phyloP scores from a whole-genome alignment of 2,329 filamentous ascomycete species.

The Coniochaeta ligniaria region DNA sequence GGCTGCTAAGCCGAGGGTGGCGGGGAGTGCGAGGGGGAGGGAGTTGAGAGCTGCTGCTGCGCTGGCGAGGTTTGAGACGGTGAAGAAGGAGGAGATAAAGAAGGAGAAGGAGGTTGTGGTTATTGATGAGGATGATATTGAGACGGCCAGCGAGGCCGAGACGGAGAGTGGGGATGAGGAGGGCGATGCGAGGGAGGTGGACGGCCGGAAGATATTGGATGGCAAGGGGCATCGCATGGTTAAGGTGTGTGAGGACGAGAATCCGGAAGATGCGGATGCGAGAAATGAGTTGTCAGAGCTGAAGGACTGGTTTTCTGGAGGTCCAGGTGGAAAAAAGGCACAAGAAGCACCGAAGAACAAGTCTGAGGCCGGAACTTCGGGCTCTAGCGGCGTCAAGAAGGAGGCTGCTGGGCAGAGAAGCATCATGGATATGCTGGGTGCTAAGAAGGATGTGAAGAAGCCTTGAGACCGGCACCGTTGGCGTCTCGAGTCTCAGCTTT shows the following conservation, averaged over 20 bases:
- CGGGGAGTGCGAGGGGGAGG: slow-evolving; percentile 64
- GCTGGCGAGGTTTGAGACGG: slow-evolving; percentile 61
- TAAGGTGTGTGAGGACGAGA: slow-evolving; percentile 68
- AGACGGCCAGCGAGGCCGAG: slow-evolving; percentile 28
- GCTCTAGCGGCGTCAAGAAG: background rate
- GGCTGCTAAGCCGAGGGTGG: slow-evolving; percentile 63
- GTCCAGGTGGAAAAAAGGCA: background rate
- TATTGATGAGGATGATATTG: slow-evolving; percentile 32
- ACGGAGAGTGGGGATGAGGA: slow-evolving; percentile 41
- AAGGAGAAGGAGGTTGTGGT: slow-evolving; percentile 11
- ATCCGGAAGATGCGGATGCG: slow-evolving; percentile 44
- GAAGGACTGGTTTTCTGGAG: slow-evolving; percentile 25
- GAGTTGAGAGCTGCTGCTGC: slow-evolving; percentile 73
- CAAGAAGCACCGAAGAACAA: background rate
- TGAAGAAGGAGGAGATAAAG: slow-evolving; percentile 38
- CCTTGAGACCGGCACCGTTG: background rate
- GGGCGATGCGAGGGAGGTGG: slow-evolving; percentile 43
- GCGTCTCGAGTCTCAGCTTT: background rate
- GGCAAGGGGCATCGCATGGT: slow-evolving; percentile 60
- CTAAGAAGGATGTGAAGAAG: background rate
- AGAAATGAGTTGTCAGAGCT: slow-evolving; percentile 64
- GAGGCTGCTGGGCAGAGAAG: background rate
- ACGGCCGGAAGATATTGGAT: slow-evolving; percentile 60
- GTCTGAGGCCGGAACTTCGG: background rate
- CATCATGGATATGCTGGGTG: background rate